Base-by-base conservation (phyloP, 2,329 filamentous ascomycete species). In the Pyricularia pennisetigena region DNA sequence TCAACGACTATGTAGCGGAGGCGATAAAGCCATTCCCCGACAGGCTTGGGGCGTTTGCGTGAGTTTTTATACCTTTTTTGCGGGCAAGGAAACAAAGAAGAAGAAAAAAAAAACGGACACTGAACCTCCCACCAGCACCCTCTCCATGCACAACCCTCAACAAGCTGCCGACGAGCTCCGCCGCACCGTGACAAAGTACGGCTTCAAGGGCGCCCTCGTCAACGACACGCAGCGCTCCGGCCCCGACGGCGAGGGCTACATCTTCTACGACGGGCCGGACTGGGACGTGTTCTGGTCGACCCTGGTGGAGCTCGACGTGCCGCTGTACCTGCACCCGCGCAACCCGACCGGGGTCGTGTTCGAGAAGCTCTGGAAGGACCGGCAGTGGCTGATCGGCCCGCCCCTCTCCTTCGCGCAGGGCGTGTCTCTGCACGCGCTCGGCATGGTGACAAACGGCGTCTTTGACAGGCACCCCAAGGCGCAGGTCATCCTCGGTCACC, bases 261-360 rank as follows among this genome's bases (percentile, higher is more conserved):
- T 89, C 74, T 90, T 89, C 77, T 90, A 89, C 76, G 88, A 90
- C 73, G 78, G 81, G 9, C 80, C 83, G 0, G 82, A 85, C 69
- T 90, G 83, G 81, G 85, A 88, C 71, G 75, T 82, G 26, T 89
- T 90, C 80, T 90, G 87, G 87, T 73, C 79, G 14, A 83, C 82
- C 0, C 81, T 83, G 9, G 80, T 80, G 1, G 84, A 88, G 62
- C 82, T 90, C 0, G 85, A 89, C 68, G 86, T 89, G 0, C 87
- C 87, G 0, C 81, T 90, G 65, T 90, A 90, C 72, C 79, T 90
- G 0, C 88, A 90, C 74, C 88, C 87, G 0, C 79, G 83, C 65
- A 82, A 83, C 71, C 85, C 87, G 1, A 85, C 83, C 0, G 86
- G 85, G 7, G 80, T 79, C 23, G 68, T 70, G 26, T 69, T 67